Base-by-base conservation (phyloP, 148 eudicot species). In the Silene latifolia region DNA sequence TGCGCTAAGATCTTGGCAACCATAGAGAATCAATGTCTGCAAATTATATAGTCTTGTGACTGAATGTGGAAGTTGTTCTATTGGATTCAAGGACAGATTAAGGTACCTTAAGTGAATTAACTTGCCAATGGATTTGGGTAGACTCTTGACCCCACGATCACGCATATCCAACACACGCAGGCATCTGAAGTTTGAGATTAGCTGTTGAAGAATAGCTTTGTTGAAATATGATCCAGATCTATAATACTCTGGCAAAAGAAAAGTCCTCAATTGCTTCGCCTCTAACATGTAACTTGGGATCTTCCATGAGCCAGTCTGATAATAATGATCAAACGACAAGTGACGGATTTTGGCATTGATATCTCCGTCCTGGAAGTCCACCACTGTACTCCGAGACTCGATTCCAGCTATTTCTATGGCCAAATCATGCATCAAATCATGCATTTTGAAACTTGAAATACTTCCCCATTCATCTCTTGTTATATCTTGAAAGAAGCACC, bases 1-100 rank as follows among this genome's bases (percentile, higher is more conserved):
- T 15, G 11, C 17, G 60, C 18, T n/a, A 5, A 81, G 63, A 10
- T 0, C 3, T 0, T 0, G 1, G 59, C 77, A 77, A 1, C 0
- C 1, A 12, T 9, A 4, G 12, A 82, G 64, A 1, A 42, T 76
- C 21, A 83, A 47, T 12, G 90, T 85, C 20, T 83, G 88, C 77
- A 85, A 67, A 63, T 87, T 78, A 23, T 51, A 73, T 39, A 86
- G 86, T n/a, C 59, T 67, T 48, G 81, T 69, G 20, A 80, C 64
- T 17, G 83, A 69, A 12, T 56, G 20, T 0, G 86, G 83, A 17
- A 82, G 76, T 4, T 7, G 11, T 72, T 54, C 2, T 10, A 78
- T 69, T 2, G 0, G 7, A 15, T 67, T 74, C 5, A 0, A 0
- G 14, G 82, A 80, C 4, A 82, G 24, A 25, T 85, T 69, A 8